A percentile compares a stretch with the other conserved stretches of the same genome.
Conservation (phyloP, 1,284 basidiomycete genomes). For the Gomphus bonarii region DNA sequence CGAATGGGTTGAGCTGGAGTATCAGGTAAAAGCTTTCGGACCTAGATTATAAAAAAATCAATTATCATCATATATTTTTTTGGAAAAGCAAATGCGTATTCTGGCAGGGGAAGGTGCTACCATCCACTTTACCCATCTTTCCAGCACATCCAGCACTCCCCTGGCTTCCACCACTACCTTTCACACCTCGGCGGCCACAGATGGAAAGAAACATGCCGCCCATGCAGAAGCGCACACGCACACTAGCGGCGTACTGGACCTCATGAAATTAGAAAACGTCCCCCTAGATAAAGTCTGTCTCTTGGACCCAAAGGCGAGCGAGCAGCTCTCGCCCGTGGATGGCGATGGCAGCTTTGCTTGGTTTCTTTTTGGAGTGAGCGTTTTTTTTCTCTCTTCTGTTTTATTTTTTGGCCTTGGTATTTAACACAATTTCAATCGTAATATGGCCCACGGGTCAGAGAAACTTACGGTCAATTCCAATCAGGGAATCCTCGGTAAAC, state of each 20-base stretch:
- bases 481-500: constrained; percentile 53
- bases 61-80: too few relatives aligned
- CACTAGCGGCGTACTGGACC: constrained; percentile 50
- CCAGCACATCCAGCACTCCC: constrained; percentile 51
- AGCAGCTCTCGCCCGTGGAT: constrained; percentile 63
- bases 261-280: constrained; percentile 46
- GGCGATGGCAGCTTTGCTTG: constrained; percentile 64
- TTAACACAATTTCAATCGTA: neutral
- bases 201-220: constrained; percentile 23
- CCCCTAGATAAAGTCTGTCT: constrained; percentile 65
- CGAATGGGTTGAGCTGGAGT: constrained; percentile 86
- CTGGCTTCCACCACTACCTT: constrained; percentile 37
- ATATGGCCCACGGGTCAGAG: neutral
- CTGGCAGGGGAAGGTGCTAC: constrained; percentile 57
- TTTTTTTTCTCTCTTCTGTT: constrained; percentile 13
- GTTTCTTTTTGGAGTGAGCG: constrained; percentile 77
- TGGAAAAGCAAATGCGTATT: constrained; percentile 70
- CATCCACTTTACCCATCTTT: constrained; percentile 82
- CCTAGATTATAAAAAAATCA: too few relatives aligned
- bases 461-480: neutral
- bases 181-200: constrained; percentile 12
- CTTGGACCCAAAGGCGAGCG: constrained; percentile 77
- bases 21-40: constrained; percentile 25
- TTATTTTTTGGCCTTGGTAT: too few relatives aligned
- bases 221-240: constrained; percentile 53